These are phyloP conservation scores for Mytilinidion resinicola DNA, from an alignment of 495 filamentous ascomycete species.

Conservation along the genomic window DNA sequence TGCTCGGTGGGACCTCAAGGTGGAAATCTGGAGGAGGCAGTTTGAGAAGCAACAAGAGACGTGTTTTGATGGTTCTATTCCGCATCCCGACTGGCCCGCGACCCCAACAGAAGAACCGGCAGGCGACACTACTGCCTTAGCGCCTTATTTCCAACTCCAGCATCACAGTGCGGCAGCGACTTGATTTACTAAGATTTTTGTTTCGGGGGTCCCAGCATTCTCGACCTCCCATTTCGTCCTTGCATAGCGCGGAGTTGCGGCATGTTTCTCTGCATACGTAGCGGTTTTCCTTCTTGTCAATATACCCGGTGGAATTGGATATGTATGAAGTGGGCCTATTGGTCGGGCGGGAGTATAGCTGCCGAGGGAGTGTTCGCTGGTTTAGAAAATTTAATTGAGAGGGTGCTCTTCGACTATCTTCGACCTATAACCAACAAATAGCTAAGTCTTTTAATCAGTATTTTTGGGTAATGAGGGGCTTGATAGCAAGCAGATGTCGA, in stretches of 20 bases:
- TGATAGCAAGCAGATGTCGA: too few relatives aligned
- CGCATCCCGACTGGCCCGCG: conserved; percentile 18
- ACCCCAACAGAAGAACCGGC: conserved; percentile 1
- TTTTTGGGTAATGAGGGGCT: too few relatives aligned
- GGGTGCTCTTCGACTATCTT: too few relatives aligned
- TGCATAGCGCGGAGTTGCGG: conserved; percentile 12
- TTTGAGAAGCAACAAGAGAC: conserved; percentile 16
- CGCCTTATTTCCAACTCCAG: conserved; percentile 1
- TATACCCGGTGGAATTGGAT: not conserved
- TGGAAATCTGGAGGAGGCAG: conserved; percentile 21
- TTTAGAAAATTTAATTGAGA: too few relatives aligned
- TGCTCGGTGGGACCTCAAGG: conserved; percentile 17
- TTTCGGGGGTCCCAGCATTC: not conserved
- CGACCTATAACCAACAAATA: too few relatives aligned
- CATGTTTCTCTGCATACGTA: not conserved
- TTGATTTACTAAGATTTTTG: not conserved
- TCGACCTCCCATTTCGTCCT: not conserved
- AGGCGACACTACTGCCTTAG: conserved; percentile 6
- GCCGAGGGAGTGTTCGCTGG: too few relatives aligned
- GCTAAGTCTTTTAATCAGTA: too few relatives aligned
- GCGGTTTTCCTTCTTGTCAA: not conserved
- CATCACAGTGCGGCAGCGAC: not conserved
- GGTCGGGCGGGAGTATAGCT: too few relatives aligned
- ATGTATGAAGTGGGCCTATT: too few relatives aligned
- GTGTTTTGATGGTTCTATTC: conserved; percentile 3